phyloP scores from a whole-genome alignment of 139 green algal species.

The Chlorella sp. region DNA sequence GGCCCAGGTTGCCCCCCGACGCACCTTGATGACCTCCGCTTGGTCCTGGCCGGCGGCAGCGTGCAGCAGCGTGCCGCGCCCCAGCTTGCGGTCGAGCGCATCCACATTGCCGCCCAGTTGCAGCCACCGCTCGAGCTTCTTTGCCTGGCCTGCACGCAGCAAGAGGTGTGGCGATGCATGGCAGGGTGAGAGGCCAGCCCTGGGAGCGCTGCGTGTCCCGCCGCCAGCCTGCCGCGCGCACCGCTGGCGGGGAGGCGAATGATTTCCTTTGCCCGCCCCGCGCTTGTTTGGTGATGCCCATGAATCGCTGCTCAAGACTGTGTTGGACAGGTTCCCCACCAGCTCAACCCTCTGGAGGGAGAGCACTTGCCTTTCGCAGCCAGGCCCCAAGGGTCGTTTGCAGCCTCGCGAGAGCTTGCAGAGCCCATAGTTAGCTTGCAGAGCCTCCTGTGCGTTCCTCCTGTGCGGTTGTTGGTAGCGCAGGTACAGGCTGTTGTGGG shows the following conservation, averaged over 20 bases:
- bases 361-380: background rate
- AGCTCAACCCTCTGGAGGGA: too few relatives aligned
- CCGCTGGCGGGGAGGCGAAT: too few relatives aligned
- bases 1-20: background rate
- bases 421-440: background rate
- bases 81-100: background rate
- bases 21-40: background rate
- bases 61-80: background rate
- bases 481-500: too few relatives aligned
- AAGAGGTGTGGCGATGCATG: too few relatives aligned
- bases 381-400: background rate
- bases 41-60: background rate
- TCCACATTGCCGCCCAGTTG: background rate
- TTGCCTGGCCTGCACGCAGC: background rate
- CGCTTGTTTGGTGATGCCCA: too few relatives aligned
- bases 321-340: too few relatives aligned
- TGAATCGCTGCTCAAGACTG: too few relatives aligned
- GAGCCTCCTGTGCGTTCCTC: background rate
- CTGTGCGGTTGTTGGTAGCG: too few relatives aligned
- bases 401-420: background rate
- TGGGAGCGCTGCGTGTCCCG: too few relatives aligned
- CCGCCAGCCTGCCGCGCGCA: too few relatives aligned
- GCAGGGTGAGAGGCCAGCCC: too few relatives aligned
- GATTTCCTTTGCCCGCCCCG: too few relatives aligned
- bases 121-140: background rate